Evolutionary conservation across 1,284 basidiomycete genomes (phyloP), one percentile per base, ranked within the genome.

Genomic region (Prillingera fragicola): DNA sequence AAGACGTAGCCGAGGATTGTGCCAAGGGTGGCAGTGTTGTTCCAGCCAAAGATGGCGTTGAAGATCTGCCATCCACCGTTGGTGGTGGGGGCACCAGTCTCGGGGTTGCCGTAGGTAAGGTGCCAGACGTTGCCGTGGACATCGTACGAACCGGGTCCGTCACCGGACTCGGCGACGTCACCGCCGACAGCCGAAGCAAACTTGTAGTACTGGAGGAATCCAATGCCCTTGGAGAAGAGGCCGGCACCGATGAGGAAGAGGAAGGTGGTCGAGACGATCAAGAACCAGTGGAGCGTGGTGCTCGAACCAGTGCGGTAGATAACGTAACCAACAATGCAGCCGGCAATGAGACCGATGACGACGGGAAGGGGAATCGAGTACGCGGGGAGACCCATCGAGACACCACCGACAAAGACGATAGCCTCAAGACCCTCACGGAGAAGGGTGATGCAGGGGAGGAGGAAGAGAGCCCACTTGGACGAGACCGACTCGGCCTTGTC

Each of bases 361-460:
- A 87, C 80, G 6, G 91, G 85, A 38, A 95, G 82, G 1, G 91
- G 91, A 60, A 95, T 92, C 5, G 89, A 80, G 2, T 77, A 79
- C 3, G 85, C 90, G 3, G 80, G 74, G 61, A 87, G 78, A 28
- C 83, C 83, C 33, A 95, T 81, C 2, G 89, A 82, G 32, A 94
- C 90, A 46, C 91, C 90, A 15, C 90, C 87, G 40, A 95, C 88
- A 63, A 95, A 95, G 52, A 96, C 77, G 47, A 95, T 84, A 2
- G 87, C 89, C 70, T 96, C 91, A 55, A 95, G 77, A 62, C 90
- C 91, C 74, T 96, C 91, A 56, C 91, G 83, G 17, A 58, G 39
- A 28, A 96, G 86, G 4, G 90, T 94, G 63, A 95, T 80, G 55
- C 91, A 72, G 0, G 91, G 91, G 7, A 96, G 76, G 41, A 91